A percentile compares a stretch with the other conserved stretches of the same genome.
Conservation (phyloP, 2,329 filamentous ascomycete species). For the Parastagonospora nodorum region DNA sequence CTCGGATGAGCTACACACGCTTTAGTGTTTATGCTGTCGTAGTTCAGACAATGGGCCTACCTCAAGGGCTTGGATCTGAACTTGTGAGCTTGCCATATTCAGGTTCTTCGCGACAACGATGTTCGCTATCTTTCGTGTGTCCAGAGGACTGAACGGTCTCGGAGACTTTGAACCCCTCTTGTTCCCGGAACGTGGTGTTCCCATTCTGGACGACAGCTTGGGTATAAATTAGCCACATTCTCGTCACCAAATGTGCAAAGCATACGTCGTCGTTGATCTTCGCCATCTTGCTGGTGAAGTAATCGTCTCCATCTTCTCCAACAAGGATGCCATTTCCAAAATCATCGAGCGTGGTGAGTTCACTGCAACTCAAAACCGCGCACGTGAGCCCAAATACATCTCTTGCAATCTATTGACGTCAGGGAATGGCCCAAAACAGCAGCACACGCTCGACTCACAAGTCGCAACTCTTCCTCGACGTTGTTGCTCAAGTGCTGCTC, state of each 20-base stretch:
- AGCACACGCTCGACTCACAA: constrained; percentile 57
- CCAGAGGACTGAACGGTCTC: constrained; percentile 43
- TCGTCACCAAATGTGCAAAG: neutral
- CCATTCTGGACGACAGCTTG: constrained; percentile 24
- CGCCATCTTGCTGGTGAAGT: constrained; percentile 21
- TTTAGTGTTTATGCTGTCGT: neutral
- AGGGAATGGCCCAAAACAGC: neutral
- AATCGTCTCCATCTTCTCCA: constrained; percentile 33
- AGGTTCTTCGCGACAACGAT: constrained; percentile 82
- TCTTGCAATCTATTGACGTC: constrained; percentile 63
- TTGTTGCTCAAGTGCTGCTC: constrained; percentile 65
- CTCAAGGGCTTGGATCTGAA: constrained; percentile 80
- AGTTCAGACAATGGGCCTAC: constrained; percentile 35
- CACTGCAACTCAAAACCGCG: constrained; percentile 73
- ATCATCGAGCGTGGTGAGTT: constrained; percentile 77
- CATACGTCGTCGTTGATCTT: constrained; percentile 20
- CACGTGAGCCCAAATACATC: constrained; percentile 75
- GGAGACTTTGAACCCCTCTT: constrained; percentile 41
- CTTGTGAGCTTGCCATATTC: constrained; percentile 70
- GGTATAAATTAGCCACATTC: constrained; percentile 6
- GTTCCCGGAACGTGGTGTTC: constrained; percentile 20
- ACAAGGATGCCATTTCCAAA: constrained; percentile 74
- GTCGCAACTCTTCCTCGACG: constrained; percentile 73
- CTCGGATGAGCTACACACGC: constrained; percentile 72
- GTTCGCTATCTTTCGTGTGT: constrained; percentile 71